A percentile compares a stretch with the other conserved stretches of the same genome.
phyloP scores from a whole-genome alignment of 208 protist species.

The Blastocrithidia nonstop region DNA sequence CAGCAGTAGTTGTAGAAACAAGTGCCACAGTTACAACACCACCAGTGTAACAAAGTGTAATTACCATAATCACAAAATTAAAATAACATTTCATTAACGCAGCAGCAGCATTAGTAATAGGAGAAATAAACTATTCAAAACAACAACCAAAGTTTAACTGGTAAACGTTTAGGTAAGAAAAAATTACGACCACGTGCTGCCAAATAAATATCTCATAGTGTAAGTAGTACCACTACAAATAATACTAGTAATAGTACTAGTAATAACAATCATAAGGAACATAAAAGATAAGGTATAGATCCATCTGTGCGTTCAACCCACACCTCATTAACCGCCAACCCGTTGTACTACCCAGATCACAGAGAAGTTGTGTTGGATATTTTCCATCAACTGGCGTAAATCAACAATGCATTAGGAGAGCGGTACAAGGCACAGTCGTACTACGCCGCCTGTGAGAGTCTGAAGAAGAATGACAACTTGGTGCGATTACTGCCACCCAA shows the following conservation, averaged over 20 bases:
- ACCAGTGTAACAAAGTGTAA: background rate
- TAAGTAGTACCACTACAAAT: background rate
- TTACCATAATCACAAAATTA: too few relatives aligned
- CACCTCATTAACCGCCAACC: slow-evolving; percentile 1
- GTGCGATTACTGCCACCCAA: slow-evolving; percentile 58
- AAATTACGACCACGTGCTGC: too few relatives aligned
- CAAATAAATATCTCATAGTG: too few relatives aligned
- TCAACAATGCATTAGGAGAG: slow-evolving; percentile 65
- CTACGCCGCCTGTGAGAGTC: slow-evolving; percentile 23
- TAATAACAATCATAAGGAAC: slow-evolving; percentile 3
- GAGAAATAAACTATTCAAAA: too few relatives aligned
- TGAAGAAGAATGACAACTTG: slow-evolving; percentile 47
- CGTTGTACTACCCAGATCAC: slow-evolving; percentile 51
- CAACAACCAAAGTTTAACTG: too few relatives aligned
- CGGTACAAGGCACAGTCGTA: slow-evolving; percentile 69
- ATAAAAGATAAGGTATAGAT: slow-evolving; percentile 3
- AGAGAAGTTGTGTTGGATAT: slow-evolving; percentile 55
- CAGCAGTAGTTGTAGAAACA: background rate
- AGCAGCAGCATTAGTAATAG: too few relatives aligned
- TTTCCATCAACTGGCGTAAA: slow-evolving; percentile 62
- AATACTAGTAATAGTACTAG: background rate
- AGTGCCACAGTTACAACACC: background rate
- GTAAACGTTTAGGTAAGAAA: too few relatives aligned
- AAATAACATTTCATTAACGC: too few relatives aligned
- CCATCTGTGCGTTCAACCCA: too few relatives aligned